A percentile compares a stretch with the other conserved stretches of the same genome.
These are phyloP conservation scores for Phytophthora nicotianae DNA, from an alignment of 352 stramenopile species.

Conservation along the genomic window DNA sequence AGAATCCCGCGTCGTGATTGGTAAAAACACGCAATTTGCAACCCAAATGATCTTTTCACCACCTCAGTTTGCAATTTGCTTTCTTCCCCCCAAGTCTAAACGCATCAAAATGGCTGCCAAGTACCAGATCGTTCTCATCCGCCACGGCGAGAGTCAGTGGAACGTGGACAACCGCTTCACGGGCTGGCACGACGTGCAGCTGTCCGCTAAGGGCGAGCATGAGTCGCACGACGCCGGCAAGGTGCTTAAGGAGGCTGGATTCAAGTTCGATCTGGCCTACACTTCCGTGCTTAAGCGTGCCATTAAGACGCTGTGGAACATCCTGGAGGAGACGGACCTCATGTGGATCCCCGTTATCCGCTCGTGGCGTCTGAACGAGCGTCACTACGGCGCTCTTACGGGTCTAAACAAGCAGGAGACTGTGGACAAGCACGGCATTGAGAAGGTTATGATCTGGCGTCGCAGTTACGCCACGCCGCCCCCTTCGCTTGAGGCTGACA, in stretches of 20 bases:
- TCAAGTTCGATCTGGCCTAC: conserved; percentile 95
- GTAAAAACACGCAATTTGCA: conserved; percentile 26
- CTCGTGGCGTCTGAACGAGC: conserved; percentile 97
- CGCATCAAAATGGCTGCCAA: conserved; percentile 53
- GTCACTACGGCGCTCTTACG: conserved; percentile 98
- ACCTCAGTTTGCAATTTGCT: conserved; percentile 41
- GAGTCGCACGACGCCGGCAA: conserved; percentile 96
- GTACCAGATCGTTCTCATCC: conserved; percentile 90
- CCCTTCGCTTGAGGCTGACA: conserved; percentile 88
- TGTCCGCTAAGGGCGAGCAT: conserved; percentile 87
- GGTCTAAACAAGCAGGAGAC: conserved; percentile 99
- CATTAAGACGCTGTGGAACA: conserved; percentile 97
- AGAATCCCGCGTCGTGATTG: conserved; percentile 7
- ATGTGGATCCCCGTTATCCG: conserved; percentile 98
- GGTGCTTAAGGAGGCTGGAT: conserved; percentile 92
- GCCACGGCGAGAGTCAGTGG: conserved; percentile 97
- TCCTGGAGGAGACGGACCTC: conserved; percentile 96
- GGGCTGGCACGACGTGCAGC: conserved; percentile 97
- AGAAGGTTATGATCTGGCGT: conserved; percentile 98
- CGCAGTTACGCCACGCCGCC: conserved; percentile 97
- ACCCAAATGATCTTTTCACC: conserved; percentile 15
- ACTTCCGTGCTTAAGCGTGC: conserved; percentile 97
- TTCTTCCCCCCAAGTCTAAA: conserved; percentile 20
- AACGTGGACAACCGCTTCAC: conserved; percentile 99
- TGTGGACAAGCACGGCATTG: conserved; percentile 97